Evolutionary conservation across 495 filamentous ascomycete genomes (phyloP).

Genomic region (Cladorrhinum samala): DNA sequence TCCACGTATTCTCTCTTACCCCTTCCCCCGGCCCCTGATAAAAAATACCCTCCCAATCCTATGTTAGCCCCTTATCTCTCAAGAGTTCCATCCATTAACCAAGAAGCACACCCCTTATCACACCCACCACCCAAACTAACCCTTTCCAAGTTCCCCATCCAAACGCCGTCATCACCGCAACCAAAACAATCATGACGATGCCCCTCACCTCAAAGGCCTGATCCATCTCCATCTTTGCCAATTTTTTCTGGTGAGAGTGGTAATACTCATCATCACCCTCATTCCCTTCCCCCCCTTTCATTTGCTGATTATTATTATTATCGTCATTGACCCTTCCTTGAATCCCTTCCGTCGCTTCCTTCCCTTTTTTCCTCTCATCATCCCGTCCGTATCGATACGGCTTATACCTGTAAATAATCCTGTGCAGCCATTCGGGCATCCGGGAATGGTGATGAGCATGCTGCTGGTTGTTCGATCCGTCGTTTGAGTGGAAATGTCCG

Average conservation of each 20-base stretch:
- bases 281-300: not conserved
- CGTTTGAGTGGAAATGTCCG: slow-evolving; percentile 33
- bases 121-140: slow-evolving; percentile 13
- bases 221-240: slow-evolving; percentile 44
- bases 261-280: slow-evolving; percentile 24
- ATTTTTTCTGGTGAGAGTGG: slow-evolving; percentile 45
- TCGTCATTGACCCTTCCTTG: no score
- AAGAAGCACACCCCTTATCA: not conserved
- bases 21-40: no score
- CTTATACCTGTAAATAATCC: slow-evolving; percentile 28
- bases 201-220: slow-evolving; percentile 47
- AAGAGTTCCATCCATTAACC: no score
- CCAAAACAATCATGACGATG: slow-evolving; percentile 32
- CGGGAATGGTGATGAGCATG: slow-evolving; percentile 23
- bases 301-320: no score
- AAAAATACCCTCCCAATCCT: no score
- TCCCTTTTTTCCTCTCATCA: not conserved
- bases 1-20: no score
- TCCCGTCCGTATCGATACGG: slow-evolving; percentile 20
- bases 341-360: no score
- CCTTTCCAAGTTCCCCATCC: slow-evolving; percentile 27
- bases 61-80: no score
- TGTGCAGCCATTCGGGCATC: slow-evolving; percentile 36
- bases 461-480: no score
- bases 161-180: slow-evolving; percentile 17